Evolutionary conservation across 208 protist genomes (phyloP), one percentile per base, ranked within the genome.

Genomic region (Leishmania mexicana): DNA sequence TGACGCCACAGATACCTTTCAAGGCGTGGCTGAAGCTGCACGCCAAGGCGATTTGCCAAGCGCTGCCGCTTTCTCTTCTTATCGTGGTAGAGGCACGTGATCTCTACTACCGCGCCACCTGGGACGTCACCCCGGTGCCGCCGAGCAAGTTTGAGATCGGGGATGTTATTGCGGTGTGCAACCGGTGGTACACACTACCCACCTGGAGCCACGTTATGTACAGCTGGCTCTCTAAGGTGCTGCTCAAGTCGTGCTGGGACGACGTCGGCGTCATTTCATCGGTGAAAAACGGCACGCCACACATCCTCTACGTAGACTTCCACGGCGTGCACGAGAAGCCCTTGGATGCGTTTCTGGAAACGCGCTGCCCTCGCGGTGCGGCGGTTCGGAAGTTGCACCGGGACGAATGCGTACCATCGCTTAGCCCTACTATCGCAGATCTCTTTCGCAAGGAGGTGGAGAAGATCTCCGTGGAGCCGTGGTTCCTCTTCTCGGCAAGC

Each of bases 161-260:
- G 15, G 95, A 98, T 85, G 91, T 96, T n/a, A 71, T 98, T 54
- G 83, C 88, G 45, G 84, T 98, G 65, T 94, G 92, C 85, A 98
- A 98, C 74, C 92, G 95, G 8, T 98, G 95, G 93, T 97, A 97
- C 89, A 94, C 90, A 45, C 87, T 98, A 62, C 93, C 95, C 17
- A 90, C 92, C 38, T 96, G 88, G 89, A 62, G 81, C 57, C 95
- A 98, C 60, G 78, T 88, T 49, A 24, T 92, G 53, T 96, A 96
- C 86, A 96, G 91, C 79, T 81, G 94, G 60, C 42, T 94, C 31
- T 94, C 89, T 51, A 98, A 98, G 85, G 89, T 92, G 47, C 84
- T 96, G 28, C 78, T 96, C n/a, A 98, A 96, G 86, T 94, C 91
- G 1, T 85, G 84, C 57, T 98, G 93, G 92, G 95, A 98, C 81